phyloP scores from a whole-genome alignment of 2,329 filamentous ascomycete species.

The Talaromyces amestolkiae region DNA sequence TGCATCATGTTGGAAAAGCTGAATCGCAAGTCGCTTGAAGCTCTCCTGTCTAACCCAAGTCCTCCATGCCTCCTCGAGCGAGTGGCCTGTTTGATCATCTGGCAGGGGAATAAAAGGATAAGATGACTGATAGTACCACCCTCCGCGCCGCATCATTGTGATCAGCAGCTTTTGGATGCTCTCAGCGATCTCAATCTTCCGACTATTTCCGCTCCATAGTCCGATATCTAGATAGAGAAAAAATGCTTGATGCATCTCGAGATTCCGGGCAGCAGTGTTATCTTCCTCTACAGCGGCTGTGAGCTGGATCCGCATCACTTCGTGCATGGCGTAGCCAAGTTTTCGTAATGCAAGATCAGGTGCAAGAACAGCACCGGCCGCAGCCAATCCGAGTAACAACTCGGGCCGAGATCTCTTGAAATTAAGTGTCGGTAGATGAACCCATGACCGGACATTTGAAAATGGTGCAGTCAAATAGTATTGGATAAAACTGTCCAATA shows the following conservation, averaged over 20 bases:
- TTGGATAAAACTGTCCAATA: constrained; percentile 35
- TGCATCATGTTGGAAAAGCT: constrained; percentile 9
- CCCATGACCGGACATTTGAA: constrained; percentile 25
- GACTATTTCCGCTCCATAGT: constrained; percentile 39
- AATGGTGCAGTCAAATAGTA: constrained; percentile 27
- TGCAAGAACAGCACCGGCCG: constrained; percentile 36
- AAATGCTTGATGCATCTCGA: constrained; percentile 36
- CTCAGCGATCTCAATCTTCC: constrained; percentile 44
- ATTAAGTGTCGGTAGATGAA: constrained; percentile 35
- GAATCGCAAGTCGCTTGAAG: constrained; percentile 27
- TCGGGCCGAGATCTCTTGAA: constrained; percentile 33
- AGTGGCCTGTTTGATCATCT: constrained; percentile 9
- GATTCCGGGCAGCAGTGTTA: constrained; percentile 32
- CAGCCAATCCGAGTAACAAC: constrained; percentile 35
- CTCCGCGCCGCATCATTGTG: constrained; percentile 39
- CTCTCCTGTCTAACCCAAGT: constrained; percentile 32
- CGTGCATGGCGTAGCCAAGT: constrained; percentile 41
- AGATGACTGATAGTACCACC: constrained; percentile 29
- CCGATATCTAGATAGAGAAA: constrained; percentile 36
- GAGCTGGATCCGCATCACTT: constrained; percentile 30
- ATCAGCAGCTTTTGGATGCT: constrained; percentile 37
- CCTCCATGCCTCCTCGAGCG: constrained; percentile 27
- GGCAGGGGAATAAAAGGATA: constrained; percentile 20
- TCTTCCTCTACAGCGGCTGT: constrained; percentile 33
- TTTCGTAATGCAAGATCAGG: constrained; percentile 34